These are phyloP conservation scores for Heracleum sosnowskyi DNA, from an alignment of 129 eudicot species.

Conservation along the genomic window DNA sequence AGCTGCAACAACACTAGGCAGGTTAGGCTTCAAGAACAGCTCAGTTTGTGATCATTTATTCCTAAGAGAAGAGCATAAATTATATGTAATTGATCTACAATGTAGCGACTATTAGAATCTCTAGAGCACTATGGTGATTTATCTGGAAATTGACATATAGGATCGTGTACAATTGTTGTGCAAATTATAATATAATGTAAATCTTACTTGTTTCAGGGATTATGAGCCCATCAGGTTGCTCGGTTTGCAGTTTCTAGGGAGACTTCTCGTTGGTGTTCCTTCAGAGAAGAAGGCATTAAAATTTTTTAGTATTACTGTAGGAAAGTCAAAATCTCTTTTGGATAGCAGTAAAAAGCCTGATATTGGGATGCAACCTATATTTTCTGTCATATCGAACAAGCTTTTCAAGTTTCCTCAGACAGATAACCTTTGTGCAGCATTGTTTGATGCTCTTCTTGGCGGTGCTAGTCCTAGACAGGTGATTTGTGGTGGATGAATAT, in stretches of 20 bases:
- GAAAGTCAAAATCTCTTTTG: slow-evolving; percentile 58
- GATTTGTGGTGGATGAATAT: slow-evolving; percentile 10
- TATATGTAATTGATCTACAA: neutral
- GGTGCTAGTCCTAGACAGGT: slow-evolving; percentile 99
- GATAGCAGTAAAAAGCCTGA: slow-evolving; percentile 54
- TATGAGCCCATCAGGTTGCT: slow-evolving; percentile 90
- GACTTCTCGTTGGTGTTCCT: slow-evolving; percentile 90
- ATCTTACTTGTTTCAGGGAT: slow-evolving; percentile 38
- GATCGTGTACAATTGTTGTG: neutral
- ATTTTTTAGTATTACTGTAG: slow-evolving; percentile 65
- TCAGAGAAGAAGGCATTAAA: slow-evolving; percentile 77
- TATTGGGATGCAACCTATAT: slow-evolving; percentile 51
- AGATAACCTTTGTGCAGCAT: slow-evolving; percentile 69
- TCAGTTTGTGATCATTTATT: neutral
- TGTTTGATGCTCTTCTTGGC: slow-evolving; percentile 93
- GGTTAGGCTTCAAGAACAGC: neutral
- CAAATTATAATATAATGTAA: neutral
- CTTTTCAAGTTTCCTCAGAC: slow-evolving; percentile 79
- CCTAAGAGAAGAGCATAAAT: neutral
- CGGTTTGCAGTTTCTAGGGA: slow-evolving; percentile 83
- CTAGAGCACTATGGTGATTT: neutral
- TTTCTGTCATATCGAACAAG: slow-evolving; percentile 69
- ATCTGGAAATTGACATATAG: neutral
- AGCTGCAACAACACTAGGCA: neutral
- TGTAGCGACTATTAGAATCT: neutral